Base-by-base conservation (phyloP, 73 alveolate genomes). In the Paramecium pentaurelia region DNA sequence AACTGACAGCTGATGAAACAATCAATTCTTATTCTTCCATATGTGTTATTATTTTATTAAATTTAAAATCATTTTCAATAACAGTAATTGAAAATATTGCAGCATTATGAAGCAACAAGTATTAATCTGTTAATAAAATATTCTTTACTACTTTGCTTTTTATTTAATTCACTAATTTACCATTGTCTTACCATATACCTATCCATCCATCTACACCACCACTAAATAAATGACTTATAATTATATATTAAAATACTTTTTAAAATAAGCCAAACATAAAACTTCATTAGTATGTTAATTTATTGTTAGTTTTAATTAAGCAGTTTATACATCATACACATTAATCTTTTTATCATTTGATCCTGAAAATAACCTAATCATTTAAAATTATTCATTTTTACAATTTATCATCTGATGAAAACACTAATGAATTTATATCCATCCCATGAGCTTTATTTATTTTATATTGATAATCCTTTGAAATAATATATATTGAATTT, bases 141-240 rank as follows among this genome's bases (percentile, higher is more conserved):
- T 73, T 73, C 11, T 73, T 73, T 4, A 73, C 87, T 40, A 73
- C 60, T 73, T 40, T 73, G n/a, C 87, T 73, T 7, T 73, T 73
- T 37, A 73, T 37, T 14, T 73, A 73, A 73, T 40, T 73, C 12
- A 36, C 47, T 73, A 73, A 38, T 73, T 73, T 40, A 0, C 60
- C 60, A 37, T 73, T 73, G 5, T 34, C 34, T 30, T 73, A 30
- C 87, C 87, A 73, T 37, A 73, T 38, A 11, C 87, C 87, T 12
- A 73, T 36, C 87, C 87, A 73, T 37, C 60, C 60, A 73, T 73
- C 87, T 34, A 73, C 60, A 34, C 87, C 87, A 4, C 87, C 87
- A 73, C 87, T 73, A 73, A 73, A 73, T 73, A 73, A 37, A 10
- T 32, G 32, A 73, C 60, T 73, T 0, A 54, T 54, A 6, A 28